phyloP scores from a whole-genome alignment of 768 basidiomycete species.

The Nevesoporus exiguus region DNA sequence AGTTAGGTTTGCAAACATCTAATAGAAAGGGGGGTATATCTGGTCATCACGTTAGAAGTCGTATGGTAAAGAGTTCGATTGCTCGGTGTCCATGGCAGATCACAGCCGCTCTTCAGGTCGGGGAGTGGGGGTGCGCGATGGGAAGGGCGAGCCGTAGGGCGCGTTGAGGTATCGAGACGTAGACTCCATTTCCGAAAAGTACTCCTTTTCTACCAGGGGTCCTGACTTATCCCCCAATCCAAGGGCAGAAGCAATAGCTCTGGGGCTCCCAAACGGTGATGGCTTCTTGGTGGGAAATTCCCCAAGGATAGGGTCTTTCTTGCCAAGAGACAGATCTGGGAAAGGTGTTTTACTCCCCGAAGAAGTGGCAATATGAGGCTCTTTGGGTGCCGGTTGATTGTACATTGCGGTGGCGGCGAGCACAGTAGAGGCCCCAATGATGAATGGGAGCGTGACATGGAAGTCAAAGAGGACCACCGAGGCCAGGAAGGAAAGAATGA shows the following conservation, averaged over 20 bases:
- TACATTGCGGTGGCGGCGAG: constrained; percentile 92
- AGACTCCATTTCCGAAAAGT: constrained; percentile 40
- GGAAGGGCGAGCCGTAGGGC: constrained; percentile 49
- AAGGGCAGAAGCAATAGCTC: constrained; percentile 48
- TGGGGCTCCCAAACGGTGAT: constrained; percentile 49
- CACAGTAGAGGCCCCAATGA: constrained; percentile 83
- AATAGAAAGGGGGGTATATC: constrained; percentile 33
- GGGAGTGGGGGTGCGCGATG: constrained; percentile 48
- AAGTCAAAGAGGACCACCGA: constrained; percentile 91
- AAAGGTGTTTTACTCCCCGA: constrained; percentile 36
- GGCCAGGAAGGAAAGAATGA: constrained; percentile 92
- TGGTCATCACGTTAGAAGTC: constrained; percentile 34
- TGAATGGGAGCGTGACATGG: constrained; percentile 78
- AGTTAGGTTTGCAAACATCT: constrained; percentile 32
- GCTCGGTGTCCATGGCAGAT: constrained; percentile 15
- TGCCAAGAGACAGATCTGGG: constrained; percentile 43
- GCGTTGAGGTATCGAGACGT: constrained; percentile 47
- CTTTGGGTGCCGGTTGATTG: constrained; percentile 62
- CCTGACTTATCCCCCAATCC: constrained; percentile 35
- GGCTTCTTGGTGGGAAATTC: constrained; percentile 49
- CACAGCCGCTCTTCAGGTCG: constrained; percentile 33
- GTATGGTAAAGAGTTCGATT: constrained; percentile 29
- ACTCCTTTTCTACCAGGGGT: constrained; percentile 26
- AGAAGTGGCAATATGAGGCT: constrained; percentile 32
- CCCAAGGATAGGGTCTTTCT: constrained; percentile 58